Conservation (phyloP, 2,329 filamentous ascomycete species). For the Cordyceps militaris region DNA sequence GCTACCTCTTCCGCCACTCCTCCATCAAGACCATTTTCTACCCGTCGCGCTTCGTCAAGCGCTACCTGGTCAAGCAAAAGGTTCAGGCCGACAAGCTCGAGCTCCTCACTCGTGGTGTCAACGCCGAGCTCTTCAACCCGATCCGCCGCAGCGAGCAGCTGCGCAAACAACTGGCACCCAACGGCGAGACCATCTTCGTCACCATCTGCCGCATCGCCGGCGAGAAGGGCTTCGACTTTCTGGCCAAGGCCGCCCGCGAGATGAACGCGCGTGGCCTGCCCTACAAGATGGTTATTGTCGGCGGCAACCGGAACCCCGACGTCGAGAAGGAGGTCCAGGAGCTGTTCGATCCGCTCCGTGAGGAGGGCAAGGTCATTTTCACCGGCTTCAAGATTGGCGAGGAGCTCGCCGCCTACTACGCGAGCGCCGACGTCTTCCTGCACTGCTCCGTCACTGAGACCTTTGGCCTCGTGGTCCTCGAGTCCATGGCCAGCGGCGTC, state of each 20-base stretch:
- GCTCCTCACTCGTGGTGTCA: conserved; percentile 57
- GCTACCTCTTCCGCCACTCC: conserved; percentile 55
- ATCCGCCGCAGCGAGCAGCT: conserved; percentile 42
- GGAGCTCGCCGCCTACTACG: conserved; percentile 58
- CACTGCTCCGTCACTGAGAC: conserved; percentile 68
- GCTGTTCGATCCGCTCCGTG: conserved; percentile 46
- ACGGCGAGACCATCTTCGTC: conserved; percentile 57
- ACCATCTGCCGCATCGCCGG: conserved; percentile 61
- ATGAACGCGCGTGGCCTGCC: conserved; percentile 48
- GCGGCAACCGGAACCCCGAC: conserved; percentile 57
- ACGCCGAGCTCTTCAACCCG: conserved; percentile 55
- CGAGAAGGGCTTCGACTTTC: conserved; percentile 65
- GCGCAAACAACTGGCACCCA: conserved; percentile 48
- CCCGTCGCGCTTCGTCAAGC: conserved; percentile 54
- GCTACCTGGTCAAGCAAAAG: conserved; percentile 51
- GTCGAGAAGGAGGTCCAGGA: conserved; percentile 55
- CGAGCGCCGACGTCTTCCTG: conserved; percentile 61
- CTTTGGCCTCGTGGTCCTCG: conserved; percentile 63
- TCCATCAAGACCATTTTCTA: conserved; percentile 63
- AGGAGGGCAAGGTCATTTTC: conserved; percentile 53
- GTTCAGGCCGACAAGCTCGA: conserved; percentile 52
- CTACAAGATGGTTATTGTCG: conserved; percentile 61
- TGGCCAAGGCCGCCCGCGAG: conserved; percentile 47
- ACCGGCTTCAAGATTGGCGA: conserved; percentile 57
- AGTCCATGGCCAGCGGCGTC: conserved; percentile 64